Base-by-base conservation (phyloP, 1,284 basidiomycete genomes). In the Ustilago hordei region DNA sequence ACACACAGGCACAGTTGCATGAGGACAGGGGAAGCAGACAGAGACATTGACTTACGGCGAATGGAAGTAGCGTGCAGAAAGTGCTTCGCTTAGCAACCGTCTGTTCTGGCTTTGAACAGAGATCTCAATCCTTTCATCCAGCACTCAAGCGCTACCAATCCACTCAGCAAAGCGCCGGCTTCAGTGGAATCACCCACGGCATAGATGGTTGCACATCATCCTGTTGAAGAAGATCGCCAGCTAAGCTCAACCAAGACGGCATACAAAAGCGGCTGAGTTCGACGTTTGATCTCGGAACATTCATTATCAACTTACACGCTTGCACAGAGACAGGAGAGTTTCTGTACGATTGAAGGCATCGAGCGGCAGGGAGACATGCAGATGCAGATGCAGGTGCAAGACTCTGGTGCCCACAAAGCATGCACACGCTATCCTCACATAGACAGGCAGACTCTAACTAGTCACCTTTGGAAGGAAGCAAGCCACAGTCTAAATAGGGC, bases 401-500 rank as follows among this genome's bases (percentile, higher is more conserved):
- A 11, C 13, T 17, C 43, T 19, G n/a, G 43, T 19, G 43, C 23
- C 23, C 23, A 28, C 23, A 28, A 28, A 28, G 3, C 43, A 45
- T 19, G 23, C 43, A 38, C 36, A 45, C 43, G 19, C 43, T 19
- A 45, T 19, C 43, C 7, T 8, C 1, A 45, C 1, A 8, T 8
- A 19, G 43, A 45, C 17, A 45, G 19, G 39, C 39, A 17, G 39
- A 41, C 7, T 2, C 13, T 41, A 7, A 1, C 13, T 41, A 7
- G 1, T 13, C 39, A 41, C 13, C 39, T 41, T 41, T 17, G 39
- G 17, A 17, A 41, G 39, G 17, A 41, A 41, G 39, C 23, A 41
- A 43, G 15, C 9, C 28, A 48, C 50, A 60, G 28, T 53, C 59
- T 60, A 34, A 57, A 57, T 41, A 28, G 36, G 55, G 55, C 55